These are phyloP conservation scores for Fusarium subtropicale DNA, from an alignment of 2,329 filamentous ascomycete genomes.

Conservation along the genomic window DNA sequence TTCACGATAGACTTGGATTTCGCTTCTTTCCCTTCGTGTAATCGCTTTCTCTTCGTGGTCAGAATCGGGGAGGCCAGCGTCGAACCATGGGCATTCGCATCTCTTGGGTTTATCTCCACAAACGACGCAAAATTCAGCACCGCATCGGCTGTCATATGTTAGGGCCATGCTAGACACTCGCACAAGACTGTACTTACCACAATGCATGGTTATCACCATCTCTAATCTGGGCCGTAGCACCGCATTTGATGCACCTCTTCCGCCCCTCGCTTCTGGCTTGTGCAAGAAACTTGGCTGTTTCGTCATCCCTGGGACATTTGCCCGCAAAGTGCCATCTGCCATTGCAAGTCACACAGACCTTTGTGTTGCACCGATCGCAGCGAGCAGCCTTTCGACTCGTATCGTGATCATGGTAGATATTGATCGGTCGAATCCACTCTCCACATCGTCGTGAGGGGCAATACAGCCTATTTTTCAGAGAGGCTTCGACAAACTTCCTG, in stretches of 20 bases:
- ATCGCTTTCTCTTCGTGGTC: conserved; percentile 68
- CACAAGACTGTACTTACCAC: conserved; percentile 66
- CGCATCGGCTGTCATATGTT: conserved; percentile 70
- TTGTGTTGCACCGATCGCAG: conserved; percentile 77
- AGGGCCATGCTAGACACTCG: conserved; percentile 5
- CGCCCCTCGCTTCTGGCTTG: conserved; percentile 76
- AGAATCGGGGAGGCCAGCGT: conserved; percentile 65
- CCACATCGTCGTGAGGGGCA: conserved; percentile 80
- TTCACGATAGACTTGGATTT: conserved; percentile 41
- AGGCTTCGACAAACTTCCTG: conserved; percentile 80
- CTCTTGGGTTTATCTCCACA: conserved; percentile 86
- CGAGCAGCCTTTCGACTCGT: conserved; percentile 73
- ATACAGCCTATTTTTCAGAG: conserved; percentile 79
- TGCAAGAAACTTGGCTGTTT: conserved; percentile 70
- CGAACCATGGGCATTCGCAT: conserved; percentile 86
- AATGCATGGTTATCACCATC: conserved; percentile 92
- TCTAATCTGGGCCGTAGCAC: conserved; percentile 78
- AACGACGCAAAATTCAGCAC: conserved; percentile 87
- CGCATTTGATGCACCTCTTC: conserved; percentile 81
- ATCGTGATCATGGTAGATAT: conserved; percentile 69
- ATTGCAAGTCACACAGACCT: conserved; percentile 80
- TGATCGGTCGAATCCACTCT: conserved; percentile 80
- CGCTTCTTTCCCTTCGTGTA: conserved; percentile 49
- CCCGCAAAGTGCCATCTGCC: conserved; percentile 76
- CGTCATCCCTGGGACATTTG: conserved; percentile 79